Base-by-base conservation (phyloP, 139 green algal genomes). In the Coccomyxa sp. region DNA sequence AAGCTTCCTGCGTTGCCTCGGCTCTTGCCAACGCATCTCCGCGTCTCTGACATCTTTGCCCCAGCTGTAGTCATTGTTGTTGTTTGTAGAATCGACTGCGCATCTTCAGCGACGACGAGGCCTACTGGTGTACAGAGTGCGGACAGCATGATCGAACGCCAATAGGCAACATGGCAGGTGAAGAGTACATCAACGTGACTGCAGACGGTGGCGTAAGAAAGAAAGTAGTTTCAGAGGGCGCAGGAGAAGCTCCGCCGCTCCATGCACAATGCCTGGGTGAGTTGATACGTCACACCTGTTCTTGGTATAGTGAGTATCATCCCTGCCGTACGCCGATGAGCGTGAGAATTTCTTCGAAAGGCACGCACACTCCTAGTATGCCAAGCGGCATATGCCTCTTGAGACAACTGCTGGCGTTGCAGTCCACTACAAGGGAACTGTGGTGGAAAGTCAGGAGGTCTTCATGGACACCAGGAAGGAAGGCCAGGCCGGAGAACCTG, bases 401-500 rank as follows among this genome's bases (percentile, higher is more conserved):
- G 22, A 38, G 38, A 2, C 34, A 14, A 12, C 2, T 37, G 6
- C 72, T 1, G 55, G 73, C 14, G 73, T 36, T 36, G 73, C 88
- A 95, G 91, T 95, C 6, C 89, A 95, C 77, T 95, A 91, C 38
- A 69, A 83, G 5, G 91, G 88, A 1, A 77, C 80, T 22, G 77
- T 92, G 10, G 70, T 68, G 0, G 64, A 55, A 6, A 83, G 12
- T 39, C 89, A 88, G 0, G 81, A 84, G 2, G 38, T 91, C 4
- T 94, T 96, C 78, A 90, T 95, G 78, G 84, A 93, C 86, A 91
- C 85, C 4, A 79, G 79, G 24, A 40, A 68, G 0, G 91, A 94
- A 37, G 77, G 39, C 12, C 54, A 81, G 29, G 76, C 27, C 0
- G 70, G 73, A 35, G 84, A 91, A 39, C 91, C 90, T 0, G 70